Evolutionary conservation across 306 rosid species (phyloP).

Genomic region (Vicia sativa): DNA sequence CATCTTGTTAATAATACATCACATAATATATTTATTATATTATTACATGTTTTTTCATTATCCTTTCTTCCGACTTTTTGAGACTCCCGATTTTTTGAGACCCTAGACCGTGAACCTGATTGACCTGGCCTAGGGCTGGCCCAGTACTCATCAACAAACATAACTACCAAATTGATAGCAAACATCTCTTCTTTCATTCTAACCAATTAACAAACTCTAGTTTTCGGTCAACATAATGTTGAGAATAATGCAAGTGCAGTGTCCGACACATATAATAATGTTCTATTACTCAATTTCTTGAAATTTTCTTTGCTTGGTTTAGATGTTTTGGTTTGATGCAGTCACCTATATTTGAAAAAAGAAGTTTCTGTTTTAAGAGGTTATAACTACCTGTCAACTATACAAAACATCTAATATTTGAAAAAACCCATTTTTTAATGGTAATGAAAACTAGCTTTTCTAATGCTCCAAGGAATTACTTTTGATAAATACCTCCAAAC

Average conservation of each 20-base stretch:
- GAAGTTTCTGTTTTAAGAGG: constrained; percentile 50
- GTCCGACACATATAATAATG: too few relatives aligned
- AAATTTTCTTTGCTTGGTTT: constrained; percentile 35
- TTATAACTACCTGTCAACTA: constrained; percentile 56
- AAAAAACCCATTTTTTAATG: constrained; percentile 21
- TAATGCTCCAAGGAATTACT: constrained; percentile 45
- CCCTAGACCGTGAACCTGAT: too few relatives aligned
- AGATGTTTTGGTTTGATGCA: constrained; percentile 42
- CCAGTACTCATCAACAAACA: constrained; percentile 54
- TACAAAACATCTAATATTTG: constrained; percentile 38
- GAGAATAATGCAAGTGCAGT: too few relatives aligned
- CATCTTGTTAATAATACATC: too few relatives aligned
- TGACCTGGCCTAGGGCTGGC: too few relatives aligned
- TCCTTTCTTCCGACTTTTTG: too few relatives aligned
- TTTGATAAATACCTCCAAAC: constrained; percentile 37
- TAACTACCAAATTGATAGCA: constrained; percentile 44
- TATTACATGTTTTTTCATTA: too few relatives aligned
- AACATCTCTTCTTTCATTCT: constrained; percentile 35
- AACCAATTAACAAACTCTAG: constrained; percentile 51
- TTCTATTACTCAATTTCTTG: neutral
- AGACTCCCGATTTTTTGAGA: too few relatives aligned
- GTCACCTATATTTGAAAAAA: constrained; percentile 45
- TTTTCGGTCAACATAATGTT: constrained; percentile 39
- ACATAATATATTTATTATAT: too few relatives aligned
- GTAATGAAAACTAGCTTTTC: constrained; percentile 51